Conservation (phyloP, 257 asterid species). For the Solanum megistacrolobum region DNA sequence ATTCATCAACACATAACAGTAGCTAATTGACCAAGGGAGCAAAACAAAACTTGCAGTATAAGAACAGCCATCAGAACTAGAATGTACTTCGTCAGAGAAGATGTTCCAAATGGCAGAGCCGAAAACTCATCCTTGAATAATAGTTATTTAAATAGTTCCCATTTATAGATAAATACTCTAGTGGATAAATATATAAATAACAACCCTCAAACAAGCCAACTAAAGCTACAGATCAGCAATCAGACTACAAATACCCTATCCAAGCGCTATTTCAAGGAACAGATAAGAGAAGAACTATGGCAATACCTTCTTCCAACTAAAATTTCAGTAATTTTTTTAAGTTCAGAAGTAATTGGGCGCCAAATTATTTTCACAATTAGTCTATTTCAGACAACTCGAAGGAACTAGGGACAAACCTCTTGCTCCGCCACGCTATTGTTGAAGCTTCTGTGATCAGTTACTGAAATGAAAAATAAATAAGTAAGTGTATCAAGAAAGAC, state of each 20-base stretch:
- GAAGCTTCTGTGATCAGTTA: conserved; percentile 66
- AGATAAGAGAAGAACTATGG: neutral
- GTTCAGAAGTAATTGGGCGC: neutral
- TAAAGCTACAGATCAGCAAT: neutral
- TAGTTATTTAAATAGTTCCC: neutral
- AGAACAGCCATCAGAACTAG: neutral
- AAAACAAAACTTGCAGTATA: neutral
- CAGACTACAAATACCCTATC: neutral
- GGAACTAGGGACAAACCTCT: conserved; percentile 40
- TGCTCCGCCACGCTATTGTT: conserved; percentile 71
- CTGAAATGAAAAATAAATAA: conserved; percentile 27
- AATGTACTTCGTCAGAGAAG: neutral
- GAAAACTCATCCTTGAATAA: neutral
- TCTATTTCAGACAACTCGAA: neutral
- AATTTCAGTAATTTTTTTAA: neutral
- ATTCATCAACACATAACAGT: neutral
- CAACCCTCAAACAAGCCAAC: neutral
- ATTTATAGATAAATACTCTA: neutral
- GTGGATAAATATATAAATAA: neutral
- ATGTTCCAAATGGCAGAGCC: neutral
- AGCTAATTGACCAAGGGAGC: neutral
- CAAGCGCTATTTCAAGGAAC: neutral
- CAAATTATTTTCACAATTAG: neutral
- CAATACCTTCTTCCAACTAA: neutral
- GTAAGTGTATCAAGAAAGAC: neutral